Conservation (phyloP, 352 stramenopile species). For the Stramenopiles sp. region DNA sequence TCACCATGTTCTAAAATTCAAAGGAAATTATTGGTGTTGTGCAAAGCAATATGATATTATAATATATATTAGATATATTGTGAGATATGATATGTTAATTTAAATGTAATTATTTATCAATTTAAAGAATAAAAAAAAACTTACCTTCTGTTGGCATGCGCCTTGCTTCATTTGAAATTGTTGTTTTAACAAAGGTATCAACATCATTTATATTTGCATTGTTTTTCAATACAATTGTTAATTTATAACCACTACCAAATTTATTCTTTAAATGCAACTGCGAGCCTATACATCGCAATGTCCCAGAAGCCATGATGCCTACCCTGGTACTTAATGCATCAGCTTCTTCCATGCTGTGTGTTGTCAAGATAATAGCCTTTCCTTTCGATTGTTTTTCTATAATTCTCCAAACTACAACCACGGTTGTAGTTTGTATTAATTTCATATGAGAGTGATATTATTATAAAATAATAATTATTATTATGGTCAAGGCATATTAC, state of each 20-base stretch:
- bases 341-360: slow-evolving; percentile 22
- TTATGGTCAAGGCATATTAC: too few relatives aligned
- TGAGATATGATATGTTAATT: too few relatives aligned
- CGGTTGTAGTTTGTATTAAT: too few relatives aligned
- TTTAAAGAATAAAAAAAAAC: not conserved
- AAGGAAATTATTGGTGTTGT: too few relatives aligned
- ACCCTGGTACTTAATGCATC: slow-evolving; percentile 20
- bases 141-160: not conserved
- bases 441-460: not conserved
- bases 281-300: slow-evolving; percentile 16
- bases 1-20: not conserved
- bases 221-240: slow-evolving; percentile 10
- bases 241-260: slow-evolving; percentile 19
- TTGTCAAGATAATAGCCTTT: slow-evolving; percentile 16
- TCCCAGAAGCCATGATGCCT: slow-evolving; percentile 23
- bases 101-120: too few relatives aligned
- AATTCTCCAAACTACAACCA: not conserved
- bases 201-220: not conserved
- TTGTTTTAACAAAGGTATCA: not conserved
- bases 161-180: not conserved
- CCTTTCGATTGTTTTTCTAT: not conserved
- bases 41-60: too few relatives aligned
- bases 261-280: slow-evolving; percentile 19
- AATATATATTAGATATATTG: too few relatives aligned
- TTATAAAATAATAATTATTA: too few relatives aligned